Base-by-base conservation (phyloP, 371 early-diverging fungal species). In the Entomophthora muscae region DNA sequence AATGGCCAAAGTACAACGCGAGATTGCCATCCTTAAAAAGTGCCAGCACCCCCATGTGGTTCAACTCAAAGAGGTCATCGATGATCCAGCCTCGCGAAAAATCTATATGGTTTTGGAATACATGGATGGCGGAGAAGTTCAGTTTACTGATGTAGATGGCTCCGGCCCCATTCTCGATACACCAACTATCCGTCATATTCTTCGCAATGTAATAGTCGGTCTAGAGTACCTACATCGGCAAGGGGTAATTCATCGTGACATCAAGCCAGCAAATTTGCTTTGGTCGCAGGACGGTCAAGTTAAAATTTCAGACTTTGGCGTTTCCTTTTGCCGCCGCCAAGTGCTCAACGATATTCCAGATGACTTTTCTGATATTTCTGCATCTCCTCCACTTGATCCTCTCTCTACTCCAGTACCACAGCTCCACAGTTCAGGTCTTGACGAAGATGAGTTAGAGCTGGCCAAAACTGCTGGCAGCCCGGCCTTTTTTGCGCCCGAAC, bases 241-340 rank as follows among this genome's bases (percentile, higher is more conserved):
- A 68, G 91, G 90, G 32, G 85, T 97, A 74, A 97, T 98, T 53
- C 99, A 99, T 73, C 78, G 99, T 62, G 99, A 99, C 72, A 70
- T 99, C 52, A 99, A 99, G 70, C 95, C 96, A 22, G 92, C 88
- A 68, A 98, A 94, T 73, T 83, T 97, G 66, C 86, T 99, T 63
- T 76, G 98, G 73, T 93, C 95, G 68, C 78, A 86, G 24, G 82
- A 90, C 57, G 85, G 84, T 17, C 89, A 91, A 70, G 85, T 95
- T 61, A 94, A 94, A 64, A 91, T 99, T 67, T 96, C 96, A 63
- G 99, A 99, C 68, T 98, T 99, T 76, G 99, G 99, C 0, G 61
- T 61, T 2, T 61, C 61, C 85, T 85, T 75, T 68, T 81, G 71
- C 33, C 23, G 29, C 17, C 52, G 57, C 32, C 30, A 32, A 28